Base-by-base conservation (phyloP, 2,329 filamentous ascomycete species). In the Colletotrichum cuscutae region DNA sequence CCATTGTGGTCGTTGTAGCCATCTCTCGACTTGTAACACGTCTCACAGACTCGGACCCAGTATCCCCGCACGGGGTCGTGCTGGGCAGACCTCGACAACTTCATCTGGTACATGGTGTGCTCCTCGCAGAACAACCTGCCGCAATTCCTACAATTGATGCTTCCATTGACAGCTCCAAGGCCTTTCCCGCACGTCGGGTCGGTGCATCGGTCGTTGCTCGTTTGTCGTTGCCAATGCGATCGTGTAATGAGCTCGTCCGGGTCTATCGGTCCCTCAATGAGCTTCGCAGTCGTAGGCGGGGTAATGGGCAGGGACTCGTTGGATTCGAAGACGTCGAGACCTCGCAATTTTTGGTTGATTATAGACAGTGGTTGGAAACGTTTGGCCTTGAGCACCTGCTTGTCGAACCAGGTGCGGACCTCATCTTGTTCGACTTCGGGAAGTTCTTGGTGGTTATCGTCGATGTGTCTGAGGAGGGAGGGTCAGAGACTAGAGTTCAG, bases 41-140 rank as follows among this genome's bases (percentile, higher is more conserved):
- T 98, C 85, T 99, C 97, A 80, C 97, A 99, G 2, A 98, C 96
- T 64, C 97, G 87, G 77, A 94, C 97, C 97, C 97, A 99, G 77
- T 94, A 90, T 8, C 97, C 97, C 74, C 96, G 88, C 1, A 97
- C 90, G 0, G 97, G 96, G 75, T 99, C 97, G 82, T 98, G 95
- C 71, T 92, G 89, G 4, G 97, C 97, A 35, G 95, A 93, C 67
- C 95, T 89, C 9, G 95, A 98, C 12, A 99, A 87, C 86, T 97
- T 98, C 94, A 98, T 98, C 85, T 99, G 96, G 80, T 98, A 99
- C 95, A 99, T 98, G 65, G 97, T 98, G 81, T 99, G 97, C 77
- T 96, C 94, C 79, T 98, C 97, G 82, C 97, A 99, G 80, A 98
- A 99, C 53, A 99, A 85, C 77, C 93, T 92, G 7, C 97, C 97